Evolutionary conservation across 495 filamentous ascomycete species (phyloP).

Genomic region (Aspergillus leporis): DNA sequence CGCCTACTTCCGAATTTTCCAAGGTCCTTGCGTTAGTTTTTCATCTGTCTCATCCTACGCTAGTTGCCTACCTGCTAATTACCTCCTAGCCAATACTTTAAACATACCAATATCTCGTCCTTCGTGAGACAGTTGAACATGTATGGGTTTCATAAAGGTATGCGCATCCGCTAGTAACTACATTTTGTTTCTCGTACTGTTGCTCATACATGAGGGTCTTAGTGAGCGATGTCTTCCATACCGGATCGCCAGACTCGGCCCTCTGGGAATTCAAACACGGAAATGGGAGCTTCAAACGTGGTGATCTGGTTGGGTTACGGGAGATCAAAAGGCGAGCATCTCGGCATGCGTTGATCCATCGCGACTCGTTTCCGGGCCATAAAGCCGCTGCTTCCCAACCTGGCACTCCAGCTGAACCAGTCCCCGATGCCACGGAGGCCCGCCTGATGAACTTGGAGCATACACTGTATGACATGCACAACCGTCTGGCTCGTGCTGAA

Average conservation of each 20-base stretch:
- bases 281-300: conserved; percentile 94
- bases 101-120: conserved; percentile 98
- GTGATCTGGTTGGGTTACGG: conserved; percentile 84
- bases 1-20: conserved; percentile 94
- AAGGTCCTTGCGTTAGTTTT: conserved; percentile 89
- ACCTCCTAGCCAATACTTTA: conserved; percentile 80
- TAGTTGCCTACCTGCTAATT: conserved; percentile 25
- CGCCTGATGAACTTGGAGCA: conserved; percentile 78
- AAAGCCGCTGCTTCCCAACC: conserved; percentile 74
- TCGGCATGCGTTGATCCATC: conserved; percentile 89
- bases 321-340: conserved; percentile 98
- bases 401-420: conserved; percentile 80
- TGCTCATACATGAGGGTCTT: conserved; percentile 15
- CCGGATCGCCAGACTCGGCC: conserved; percentile 89
- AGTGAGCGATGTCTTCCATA: conserved; percentile 99
- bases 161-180: conserved; percentile 14
- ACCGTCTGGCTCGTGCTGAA: conserved; percentile 75
- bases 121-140: conserved; percentile 98
- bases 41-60: conserved; percentile 14
- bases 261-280: conserved; percentile 99
- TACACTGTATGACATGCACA: conserved; percentile 75
- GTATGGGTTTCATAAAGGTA: conserved; percentile 99
- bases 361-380: conserved; percentile 84
- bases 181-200: conserved; percentile 1
- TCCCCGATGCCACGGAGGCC: conserved; percentile 73